Evolutionary conservation across 106 monocot species (phyloP).

Genomic region (Acorus calamus): DNA sequence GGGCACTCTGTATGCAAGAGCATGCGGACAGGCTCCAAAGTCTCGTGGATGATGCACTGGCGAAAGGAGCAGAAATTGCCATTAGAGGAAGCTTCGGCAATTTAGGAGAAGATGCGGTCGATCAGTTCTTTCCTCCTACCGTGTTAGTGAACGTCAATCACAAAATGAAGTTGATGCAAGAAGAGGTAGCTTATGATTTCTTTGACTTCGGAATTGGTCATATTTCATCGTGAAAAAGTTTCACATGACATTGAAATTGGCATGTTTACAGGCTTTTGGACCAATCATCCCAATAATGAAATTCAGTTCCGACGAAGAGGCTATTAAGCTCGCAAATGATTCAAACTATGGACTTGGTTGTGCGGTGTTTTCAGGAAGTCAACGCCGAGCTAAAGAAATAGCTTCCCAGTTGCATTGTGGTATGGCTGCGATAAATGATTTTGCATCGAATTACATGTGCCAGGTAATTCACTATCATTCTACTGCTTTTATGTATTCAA

Average conservation of each 20-base stretch:
- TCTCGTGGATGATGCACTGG: slow-evolving; percentile 92
- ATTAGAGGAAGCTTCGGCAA: slow-evolving; percentile 85
- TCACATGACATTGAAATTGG: neutral
- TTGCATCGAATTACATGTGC: slow-evolving; percentile 98
- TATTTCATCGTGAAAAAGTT: neutral
- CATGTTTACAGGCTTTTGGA: slow-evolving; percentile 71
- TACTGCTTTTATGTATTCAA: too few species aligned
- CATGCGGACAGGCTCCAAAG: slow-evolving; percentile 94
- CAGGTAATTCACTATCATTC: slow-evolving; percentile 51
- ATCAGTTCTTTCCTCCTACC: slow-evolving; percentile 96
- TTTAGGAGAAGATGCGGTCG: slow-evolving; percentile 91
- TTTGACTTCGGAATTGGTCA: neutral
- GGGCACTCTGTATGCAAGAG: slow-evolving; percentile 96
- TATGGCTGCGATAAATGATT: slow-evolving; percentile 92
- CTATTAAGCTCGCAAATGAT: slow-evolving; percentile 83
- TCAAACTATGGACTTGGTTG: slow-evolving; percentile 95
- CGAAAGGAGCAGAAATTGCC: slow-evolving; percentile 94
- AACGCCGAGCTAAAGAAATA: slow-evolving; percentile 75
- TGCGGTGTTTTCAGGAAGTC: slow-evolving; percentile 92
- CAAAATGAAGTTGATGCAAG: slow-evolving; percentile 96
- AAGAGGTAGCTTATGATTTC: slow-evolving; percentile 50
- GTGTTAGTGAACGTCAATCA: slow-evolving; percentile 89
- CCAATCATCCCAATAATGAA: slow-evolving; percentile 98
- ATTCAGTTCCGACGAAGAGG: slow-evolving; percentile 93
- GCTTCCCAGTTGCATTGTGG: slow-evolving; percentile 91